Base-by-base conservation (phyloP, 2,329 filamentous ascomycete species). In the Fusarium kyushuense region DNA sequence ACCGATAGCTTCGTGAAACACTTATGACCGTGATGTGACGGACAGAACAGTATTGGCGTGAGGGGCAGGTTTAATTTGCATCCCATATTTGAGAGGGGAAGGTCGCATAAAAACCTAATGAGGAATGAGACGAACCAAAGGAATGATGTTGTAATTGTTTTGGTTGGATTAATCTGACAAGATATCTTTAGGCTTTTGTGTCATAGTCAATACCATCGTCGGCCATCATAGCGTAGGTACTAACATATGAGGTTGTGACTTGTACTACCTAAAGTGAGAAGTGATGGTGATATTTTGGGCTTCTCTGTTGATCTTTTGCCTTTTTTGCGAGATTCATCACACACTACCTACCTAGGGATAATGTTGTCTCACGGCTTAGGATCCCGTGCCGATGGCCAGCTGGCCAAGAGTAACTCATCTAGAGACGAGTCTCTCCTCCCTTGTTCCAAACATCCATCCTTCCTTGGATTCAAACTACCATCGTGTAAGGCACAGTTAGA, bases 41-140 rank as follows among this genome's bases (percentile, higher is more conserved):
- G 30, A 66, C 49, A 32, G 21, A 54, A 49, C 29, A 49, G 64
- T 38, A 48, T 53, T 47, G 64, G 60, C 41, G 33, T 62, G 65
- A 68, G 65, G 56, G 65, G 65, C 27, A 52, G 23, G 65, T 69
- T 68, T 68, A 69, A 68, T 69, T 69, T 57, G 65, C 49, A 56
- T 47, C 55, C 43, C 54, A 45, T 53, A 46, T 42, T 69, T n/a
- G 35, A 48, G 65, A 69, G 42, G 60, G 65, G 60, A 62, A 69
- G 46, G 21, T 11, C 23, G 16, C 36, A 36, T 41, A 19, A 25
- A 23, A 58, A 30, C 19, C 65, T 52, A 66, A 58, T 45, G 29
- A 68, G 47, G 43, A 40, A 57, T 66, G 65, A 54, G 59, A 63
- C 58, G 58, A 65, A 53, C 32, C 25, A 33, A 62, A 67, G 51